Evolutionary conservation across 108 stramenopile species (phyloP), one percentile per base, ranked within the genome.

Genomic region (Heterococcus sp.): DNA sequence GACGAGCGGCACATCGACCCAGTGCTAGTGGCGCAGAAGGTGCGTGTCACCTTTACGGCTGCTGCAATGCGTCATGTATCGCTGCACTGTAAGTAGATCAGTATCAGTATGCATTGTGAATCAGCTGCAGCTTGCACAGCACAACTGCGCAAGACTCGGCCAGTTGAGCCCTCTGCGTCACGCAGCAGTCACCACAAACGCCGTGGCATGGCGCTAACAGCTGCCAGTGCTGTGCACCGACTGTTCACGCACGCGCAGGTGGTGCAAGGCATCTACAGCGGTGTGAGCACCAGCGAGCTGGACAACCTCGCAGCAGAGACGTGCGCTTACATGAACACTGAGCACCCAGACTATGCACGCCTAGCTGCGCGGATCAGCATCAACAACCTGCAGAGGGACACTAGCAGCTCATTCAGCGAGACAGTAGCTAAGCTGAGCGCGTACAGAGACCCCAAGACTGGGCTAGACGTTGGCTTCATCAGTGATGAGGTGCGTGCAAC

Each of bases 231-330:
- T n/a, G n/a, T n/a, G n/a, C n/a, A n/a, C n/a, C n/a, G n/a, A n/a
- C n/a, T n/a, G n/a, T n/a, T n/a, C n/a, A n/a, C n/a, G n/a, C n/a
- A 21, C 46, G 14, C 67, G 27, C 35, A 80, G 78, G 83, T 84
- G 68, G 75, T 98, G 79, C 96, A 96, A 75, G 98, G 98, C 71
- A 94, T 99, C 37, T 99, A 99, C 87, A 93, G 95, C 27, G 98
- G 97, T 63, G 97, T 99, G 3, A 94, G 95, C 11, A 98, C 98
- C 70, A 69, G 40, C 30, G 97, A 99, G 85, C 92, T 99, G 33
- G 98, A 99, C 84, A 96, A 95, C 90, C 93, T 99, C 35, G 96
- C 96, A 34, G 98, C 98, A 28, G 95, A 99, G 89, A 98, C 98
- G 21, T 95, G 97, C 2, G 97, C 98, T n/a, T 97, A 96, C 70